Conservation (phyloP, 139 green algal genomes). For the Klebsormidium nitens region DNA sequence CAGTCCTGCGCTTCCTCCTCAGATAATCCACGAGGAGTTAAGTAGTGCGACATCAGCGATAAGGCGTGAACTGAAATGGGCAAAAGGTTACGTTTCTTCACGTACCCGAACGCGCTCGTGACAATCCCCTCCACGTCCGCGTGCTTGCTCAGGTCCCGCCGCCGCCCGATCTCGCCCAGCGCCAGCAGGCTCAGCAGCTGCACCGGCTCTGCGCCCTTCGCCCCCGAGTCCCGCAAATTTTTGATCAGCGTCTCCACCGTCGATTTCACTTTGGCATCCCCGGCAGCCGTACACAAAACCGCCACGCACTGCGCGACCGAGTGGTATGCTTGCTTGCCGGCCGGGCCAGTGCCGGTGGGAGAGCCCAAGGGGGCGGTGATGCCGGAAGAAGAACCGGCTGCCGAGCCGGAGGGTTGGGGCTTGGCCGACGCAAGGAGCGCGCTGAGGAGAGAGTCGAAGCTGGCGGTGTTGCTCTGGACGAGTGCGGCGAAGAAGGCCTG, state of each 20-base stretch:
- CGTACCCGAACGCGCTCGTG: slow-evolving; percentile 36
- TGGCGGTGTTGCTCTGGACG: slow-evolving; percentile 32
- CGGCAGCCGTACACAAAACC: slow-evolving; percentile 55
- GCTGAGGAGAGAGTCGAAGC: slow-evolving; percentile 55
- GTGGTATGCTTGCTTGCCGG: slow-evolving; percentile 33
- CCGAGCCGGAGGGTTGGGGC: not conserved
- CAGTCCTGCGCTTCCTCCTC: no score
- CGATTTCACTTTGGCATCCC: slow-evolving; percentile 15
- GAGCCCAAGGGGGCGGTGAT: no score
- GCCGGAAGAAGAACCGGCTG: not conserved
- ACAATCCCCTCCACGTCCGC: slow-evolving; percentile 40
- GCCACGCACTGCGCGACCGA: slow-evolving; percentile 71
- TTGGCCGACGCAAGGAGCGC: slow-evolving; percentile 41
- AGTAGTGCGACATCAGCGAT: no score
- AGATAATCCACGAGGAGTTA: no score
- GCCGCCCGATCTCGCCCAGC: slow-evolving; percentile 70
- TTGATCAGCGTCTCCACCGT: slow-evolving; percentile 16
- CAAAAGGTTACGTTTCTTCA: no score
- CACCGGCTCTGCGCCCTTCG: slow-evolving; percentile 13
- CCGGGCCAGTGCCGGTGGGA: not conserved
- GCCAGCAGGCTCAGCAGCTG: slow-evolving; percentile 75
- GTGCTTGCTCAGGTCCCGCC: slow-evolving; percentile 58
- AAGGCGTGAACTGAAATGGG: no score
- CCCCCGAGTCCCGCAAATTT: not conserved
- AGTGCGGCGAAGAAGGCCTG: slow-evolving; percentile 67